These are phyloP conservation scores for Fraxinus xanthoxyloides DNA, from an alignment of 305 asterid genomes.

Conservation along the genomic window DNA sequence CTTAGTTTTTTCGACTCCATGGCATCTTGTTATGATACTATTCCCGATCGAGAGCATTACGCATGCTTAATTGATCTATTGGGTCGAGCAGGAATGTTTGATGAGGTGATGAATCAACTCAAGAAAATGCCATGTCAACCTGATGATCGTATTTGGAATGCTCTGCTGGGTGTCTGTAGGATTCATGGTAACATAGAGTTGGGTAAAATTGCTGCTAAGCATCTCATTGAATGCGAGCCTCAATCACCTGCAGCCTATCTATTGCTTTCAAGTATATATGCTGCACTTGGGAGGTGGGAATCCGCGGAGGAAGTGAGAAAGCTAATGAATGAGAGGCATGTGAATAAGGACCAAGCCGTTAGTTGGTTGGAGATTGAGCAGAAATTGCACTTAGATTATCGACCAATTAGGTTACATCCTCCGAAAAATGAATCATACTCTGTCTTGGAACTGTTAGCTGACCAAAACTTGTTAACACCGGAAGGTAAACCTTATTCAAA, in stretches of 20 bases:
- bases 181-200: constrained; percentile 34
- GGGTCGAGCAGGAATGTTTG: constrained; percentile 52
- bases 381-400: constrained; percentile 30
- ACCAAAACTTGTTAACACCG: constrained; percentile 23
- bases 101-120: constrained; percentile 46
- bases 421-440: constrained; percentile 25
- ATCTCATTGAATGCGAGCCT: constrained; percentile 46
- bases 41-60: constrained; percentile 58
- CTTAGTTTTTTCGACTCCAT: constrained; percentile 46
- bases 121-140: constrained; percentile 39
- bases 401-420: constrained; percentile 19
- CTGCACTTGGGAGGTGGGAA: constrained; percentile 44
- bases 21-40: constrained; percentile 34
- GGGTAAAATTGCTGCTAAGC: constrained; percentile 30
- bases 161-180: constrained; percentile 42
- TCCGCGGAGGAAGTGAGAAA: constrained; percentile 47
- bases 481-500: constrained; percentile 23
- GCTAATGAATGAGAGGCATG: constrained; percentile 35
- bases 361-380: constrained; percentile 65
- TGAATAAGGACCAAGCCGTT: constrained; percentile 35
- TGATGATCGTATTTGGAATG: constrained; percentile 43
- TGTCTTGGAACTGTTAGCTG: constrained; percentile 39
- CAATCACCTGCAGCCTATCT: constrained; percentile 36
- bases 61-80: constrained; percentile 62
- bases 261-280: constrained; percentile 37